Conservation (phyloP, 176 grass and related monocot genomes). For the Chloris gayana region DNA sequence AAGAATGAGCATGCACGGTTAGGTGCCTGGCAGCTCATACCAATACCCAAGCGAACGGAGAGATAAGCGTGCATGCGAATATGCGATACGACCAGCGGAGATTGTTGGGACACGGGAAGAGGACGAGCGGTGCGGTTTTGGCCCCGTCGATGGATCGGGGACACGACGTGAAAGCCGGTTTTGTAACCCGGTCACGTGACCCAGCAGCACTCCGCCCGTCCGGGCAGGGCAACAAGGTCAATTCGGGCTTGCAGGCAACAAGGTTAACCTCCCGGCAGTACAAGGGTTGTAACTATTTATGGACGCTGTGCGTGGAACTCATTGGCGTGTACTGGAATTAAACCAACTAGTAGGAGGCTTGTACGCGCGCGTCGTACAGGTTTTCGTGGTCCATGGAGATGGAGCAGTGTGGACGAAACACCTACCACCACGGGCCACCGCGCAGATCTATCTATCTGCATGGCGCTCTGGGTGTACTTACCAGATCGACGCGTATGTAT, state of each 20-base stretch:
- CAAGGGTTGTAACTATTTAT: neutral
- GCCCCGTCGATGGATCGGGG: neutral
- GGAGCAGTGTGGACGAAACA: neutral
- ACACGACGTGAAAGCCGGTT: conserved; percentile 28
- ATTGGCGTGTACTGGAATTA: neutral
- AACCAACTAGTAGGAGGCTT: neutral
- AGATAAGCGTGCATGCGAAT: neutral
- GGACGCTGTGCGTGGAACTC: neutral
- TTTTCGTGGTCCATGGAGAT: no score
- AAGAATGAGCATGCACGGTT: no score
- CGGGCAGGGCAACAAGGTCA: no score
- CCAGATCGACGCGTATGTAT: no score
- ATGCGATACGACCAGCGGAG: no score
- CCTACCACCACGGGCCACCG: neutral
- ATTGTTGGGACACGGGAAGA: neutral
- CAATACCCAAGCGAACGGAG: neutral
- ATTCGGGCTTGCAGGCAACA: no score
- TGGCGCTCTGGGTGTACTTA: no score
- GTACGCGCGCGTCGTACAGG: neutral
- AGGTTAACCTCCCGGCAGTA: neutral
- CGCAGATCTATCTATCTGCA: neutral
- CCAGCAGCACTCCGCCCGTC: neutral
- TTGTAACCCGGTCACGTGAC: conserved; percentile 44
- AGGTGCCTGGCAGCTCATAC: no score
- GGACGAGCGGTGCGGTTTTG: neutral